Conservation (phyloP, 2,329 filamentous ascomycete genomes). For the Aureobasidium zeae region DNA sequence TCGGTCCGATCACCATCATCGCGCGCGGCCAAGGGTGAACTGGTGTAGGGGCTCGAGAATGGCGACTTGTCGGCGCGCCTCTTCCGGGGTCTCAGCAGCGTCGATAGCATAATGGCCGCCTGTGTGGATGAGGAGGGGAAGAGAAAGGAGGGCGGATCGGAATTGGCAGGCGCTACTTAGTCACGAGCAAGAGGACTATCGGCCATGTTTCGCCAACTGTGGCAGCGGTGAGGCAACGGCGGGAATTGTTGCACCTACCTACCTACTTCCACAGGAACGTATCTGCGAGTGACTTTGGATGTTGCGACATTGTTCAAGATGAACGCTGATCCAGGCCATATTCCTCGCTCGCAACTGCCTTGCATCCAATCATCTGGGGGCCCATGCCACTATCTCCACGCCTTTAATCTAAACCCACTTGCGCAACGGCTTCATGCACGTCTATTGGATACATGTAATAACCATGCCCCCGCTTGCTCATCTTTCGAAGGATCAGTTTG, state of each 20-base stretch:
- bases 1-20: conserved; percentile 20
- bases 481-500: too few relatives aligned
- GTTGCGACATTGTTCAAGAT: background rate
- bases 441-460: too few relatives aligned
- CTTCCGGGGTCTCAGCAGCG: conserved; percentile 28
- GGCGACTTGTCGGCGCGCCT: conserved; percentile 20
- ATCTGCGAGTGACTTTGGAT: background rate
- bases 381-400: conserved; percentile 5
- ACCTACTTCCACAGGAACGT: background rate
- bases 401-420: conserved; percentile 10
- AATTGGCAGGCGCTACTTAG: conserved; percentile 10
- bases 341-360: background rate
- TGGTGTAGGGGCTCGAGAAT: conserved; percentile 17
- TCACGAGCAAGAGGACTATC: conserved; percentile 11
- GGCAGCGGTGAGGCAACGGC: conserved; percentile 13
- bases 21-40: conserved; percentile 22
- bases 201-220: conserved; percentile 1
- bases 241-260: background rate
- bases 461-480: too few relatives aligned
- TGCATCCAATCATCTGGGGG: conserved; percentile 7
- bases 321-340: background rate
- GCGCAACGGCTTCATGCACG: conserved; percentile 11
- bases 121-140: conserved; percentile 4
- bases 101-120: conserved; percentile 28
- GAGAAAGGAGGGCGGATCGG: background rate